Conservation (phyloP, 208 protist genomes). For the Lotmaria passim region DNA sequence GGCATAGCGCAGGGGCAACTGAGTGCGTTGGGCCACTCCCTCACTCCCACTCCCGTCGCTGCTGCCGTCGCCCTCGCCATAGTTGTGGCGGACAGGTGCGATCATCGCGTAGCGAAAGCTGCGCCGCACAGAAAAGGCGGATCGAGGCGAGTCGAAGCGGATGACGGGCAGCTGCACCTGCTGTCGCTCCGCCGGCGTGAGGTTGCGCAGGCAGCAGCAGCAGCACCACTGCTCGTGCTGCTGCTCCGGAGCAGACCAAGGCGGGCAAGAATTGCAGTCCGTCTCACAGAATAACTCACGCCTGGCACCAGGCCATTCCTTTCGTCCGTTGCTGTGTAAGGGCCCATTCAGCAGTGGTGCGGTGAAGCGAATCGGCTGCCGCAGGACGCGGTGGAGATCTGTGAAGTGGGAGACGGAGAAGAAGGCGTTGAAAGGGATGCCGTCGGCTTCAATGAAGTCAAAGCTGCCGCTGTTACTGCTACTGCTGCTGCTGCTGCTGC, state of each 20-base stretch:
- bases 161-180: conserved; percentile 53
- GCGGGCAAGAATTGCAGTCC: too few species aligned
- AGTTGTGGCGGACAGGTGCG: not conserved
- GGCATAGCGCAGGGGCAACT: conserved; percentile 91
- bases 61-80: not conserved
- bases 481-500: too few species aligned
- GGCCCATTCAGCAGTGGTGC: too few species aligned
- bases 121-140: not conserved
- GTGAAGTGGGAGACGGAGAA: not conserved
- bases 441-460: not conserved
- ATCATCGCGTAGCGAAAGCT: conserved; percentile 24
- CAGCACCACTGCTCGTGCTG: conserved; percentile 7
- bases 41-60: not conserved
- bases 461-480: too few species aligned
- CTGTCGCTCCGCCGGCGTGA: conserved; percentile 30
- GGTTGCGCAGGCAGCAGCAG: conserved; percentile 38
- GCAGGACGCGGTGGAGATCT: too few species aligned
- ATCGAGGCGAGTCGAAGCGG: conserved; percentile 26
- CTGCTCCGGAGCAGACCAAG: too few species aligned
- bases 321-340: too few species aligned
- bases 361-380: not conserved
- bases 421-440: conserved; percentile 16
- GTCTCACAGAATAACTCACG: too few species aligned
- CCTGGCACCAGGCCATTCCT: too few species aligned
- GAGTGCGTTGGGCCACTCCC: conserved; percentile 51